Base-by-base conservation (phyloP, 352 stramenopile species). In the Thraustochytrium sp. region DNA sequence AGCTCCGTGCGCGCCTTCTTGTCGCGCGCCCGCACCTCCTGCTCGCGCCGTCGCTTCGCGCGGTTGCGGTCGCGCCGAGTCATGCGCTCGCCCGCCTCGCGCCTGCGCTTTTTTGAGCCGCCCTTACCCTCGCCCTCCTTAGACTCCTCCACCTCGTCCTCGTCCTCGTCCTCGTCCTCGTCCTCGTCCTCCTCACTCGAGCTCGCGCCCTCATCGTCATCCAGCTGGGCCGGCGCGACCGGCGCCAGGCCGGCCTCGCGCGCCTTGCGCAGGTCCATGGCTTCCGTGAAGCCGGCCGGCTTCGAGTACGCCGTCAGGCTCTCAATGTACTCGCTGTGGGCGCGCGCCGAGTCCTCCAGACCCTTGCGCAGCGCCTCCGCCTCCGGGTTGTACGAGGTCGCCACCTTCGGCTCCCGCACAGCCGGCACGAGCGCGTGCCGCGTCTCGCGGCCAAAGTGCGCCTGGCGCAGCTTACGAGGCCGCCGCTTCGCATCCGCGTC, bases 321-420 rank as follows among this genome's bases (percentile, higher is more conserved):
- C 21, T 38, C 59, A n/a, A 44, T 31, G 59, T 42, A 75, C 5
- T 8, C 62, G 5, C 51, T 54, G 44, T 5, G 36, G 37, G 11
- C 62, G 40, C 53, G n/a, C 23, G 44, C 62, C 2, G 38, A 53
- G 8, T 75, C 53, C 23, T 4, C 44, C 11, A 80, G 68, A 18
- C 40, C 44, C n/a, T 11, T 13, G 21, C n/a, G 34, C 18, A 75
- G 26, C 3, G 68, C 68, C 51, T 80, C 44, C 44, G 34, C 11
- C 51, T 61, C 68, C 18, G 65, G 65, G 65, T 77, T 77, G 65
- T 77, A 77, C 5, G 65, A 77, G 65, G 65, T 36, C 9, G 40
- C 36, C n/a, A 4, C 65, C 13, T 23, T 31, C 9, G 46, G 40
- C 23, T 18, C 8, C 11, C 49, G 42, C 9, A 77, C 13, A 21